Percentiles rank a stretch among this genome's conserved stretches.
Conservation (phyloP, 1,284 basidiomycete genomes). For the Clitocybe nebularis region DNA sequence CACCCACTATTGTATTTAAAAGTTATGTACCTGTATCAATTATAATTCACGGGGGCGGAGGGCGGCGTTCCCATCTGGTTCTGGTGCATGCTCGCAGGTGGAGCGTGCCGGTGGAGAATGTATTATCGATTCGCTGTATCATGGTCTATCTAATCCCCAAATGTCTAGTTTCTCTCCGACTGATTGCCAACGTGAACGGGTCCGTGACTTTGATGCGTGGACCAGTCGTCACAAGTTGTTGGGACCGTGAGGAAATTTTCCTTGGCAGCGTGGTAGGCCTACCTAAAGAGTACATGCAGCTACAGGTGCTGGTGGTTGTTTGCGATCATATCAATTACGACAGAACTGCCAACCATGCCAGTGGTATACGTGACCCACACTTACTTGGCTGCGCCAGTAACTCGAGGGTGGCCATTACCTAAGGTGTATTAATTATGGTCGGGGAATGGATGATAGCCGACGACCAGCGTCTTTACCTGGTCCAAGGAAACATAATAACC, state of each 20-base stretch:
- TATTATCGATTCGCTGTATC: slow-evolving; percentile 1
- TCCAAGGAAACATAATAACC: too few species aligned
- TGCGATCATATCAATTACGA: too few species aligned
- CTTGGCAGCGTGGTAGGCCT: neutral
- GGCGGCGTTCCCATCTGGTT: neutral
- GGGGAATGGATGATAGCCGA: too few species aligned
- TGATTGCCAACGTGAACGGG: neutral
- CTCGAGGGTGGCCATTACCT: too few species aligned
- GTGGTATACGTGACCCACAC: too few species aligned
- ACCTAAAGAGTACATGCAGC: too few species aligned
- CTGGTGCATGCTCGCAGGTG: neutral
- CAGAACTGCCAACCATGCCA: too few species aligned
- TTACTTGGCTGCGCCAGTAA: too few species aligned
- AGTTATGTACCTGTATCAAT: slow-evolving; percentile 3
- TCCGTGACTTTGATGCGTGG: neutral
- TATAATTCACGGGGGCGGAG: too few species aligned
- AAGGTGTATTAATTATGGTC: too few species aligned
- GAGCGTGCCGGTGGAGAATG: neutral
- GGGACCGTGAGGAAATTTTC: slow-evolving; percentile 2
- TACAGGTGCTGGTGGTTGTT: too few species aligned
- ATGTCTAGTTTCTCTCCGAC: neutral
- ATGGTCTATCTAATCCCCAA: neutral
- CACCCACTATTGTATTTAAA: slow-evolving; percentile 3
- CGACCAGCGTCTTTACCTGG: too few species aligned
- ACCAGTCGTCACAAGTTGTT: slow-evolving; percentile 1